phyloP scores from a whole-genome alignment of 345 rosid genomes.

The Lepidium aucheri region DNA sequence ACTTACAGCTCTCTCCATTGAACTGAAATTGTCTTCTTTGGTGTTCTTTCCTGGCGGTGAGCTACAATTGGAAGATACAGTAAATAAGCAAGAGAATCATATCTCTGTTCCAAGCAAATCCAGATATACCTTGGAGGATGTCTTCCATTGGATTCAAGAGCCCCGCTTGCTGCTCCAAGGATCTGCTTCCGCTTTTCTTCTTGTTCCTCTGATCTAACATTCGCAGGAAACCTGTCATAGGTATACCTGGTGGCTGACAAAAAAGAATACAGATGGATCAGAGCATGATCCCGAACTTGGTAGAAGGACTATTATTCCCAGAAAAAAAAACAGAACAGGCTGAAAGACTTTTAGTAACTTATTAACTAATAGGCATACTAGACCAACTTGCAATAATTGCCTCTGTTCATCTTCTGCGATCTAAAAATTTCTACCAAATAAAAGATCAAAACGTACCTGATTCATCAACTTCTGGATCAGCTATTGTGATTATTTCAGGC shows the following conservation, averaged over 20 bases:
- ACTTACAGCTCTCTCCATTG: slow-evolving; percentile 98
- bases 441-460: slow-evolving; percentile 43
- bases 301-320: not conserved
- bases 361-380: not conserved
- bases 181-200: slow-evolving; percentile 93
- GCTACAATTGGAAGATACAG: slow-evolving; percentile 35
- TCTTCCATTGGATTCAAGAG: slow-evolving; percentile 72
- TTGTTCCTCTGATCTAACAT: slow-evolving; percentile 77
- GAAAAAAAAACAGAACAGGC: not conserved
- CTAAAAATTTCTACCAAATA: slow-evolving; percentile 8
- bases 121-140: slow-evolving; percentile 60
- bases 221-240: slow-evolving; percentile 95
- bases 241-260: slow-evolving; percentile 73
- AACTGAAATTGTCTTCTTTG: slow-evolving; percentile 57
- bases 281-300: slow-evolving; percentile 1
- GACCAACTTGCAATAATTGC: not conserved
- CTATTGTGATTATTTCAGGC: slow-evolving; percentile 85
- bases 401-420: not conserved
- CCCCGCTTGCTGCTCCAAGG: slow-evolving; percentile 84
- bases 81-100: slow-evolving; percentile 9
- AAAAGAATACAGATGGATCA: slow-evolving; percentile 21
- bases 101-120: slow-evolving; percentile 9
- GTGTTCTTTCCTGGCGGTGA: slow-evolving; percentile 62
- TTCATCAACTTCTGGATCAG: slow-evolving; percentile 67
- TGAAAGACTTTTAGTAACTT: not conserved